phyloP scores from a whole-genome alignment of 1,139 yeast genomes.

The Zygosaccharomyces pseudobailii region DNA sequence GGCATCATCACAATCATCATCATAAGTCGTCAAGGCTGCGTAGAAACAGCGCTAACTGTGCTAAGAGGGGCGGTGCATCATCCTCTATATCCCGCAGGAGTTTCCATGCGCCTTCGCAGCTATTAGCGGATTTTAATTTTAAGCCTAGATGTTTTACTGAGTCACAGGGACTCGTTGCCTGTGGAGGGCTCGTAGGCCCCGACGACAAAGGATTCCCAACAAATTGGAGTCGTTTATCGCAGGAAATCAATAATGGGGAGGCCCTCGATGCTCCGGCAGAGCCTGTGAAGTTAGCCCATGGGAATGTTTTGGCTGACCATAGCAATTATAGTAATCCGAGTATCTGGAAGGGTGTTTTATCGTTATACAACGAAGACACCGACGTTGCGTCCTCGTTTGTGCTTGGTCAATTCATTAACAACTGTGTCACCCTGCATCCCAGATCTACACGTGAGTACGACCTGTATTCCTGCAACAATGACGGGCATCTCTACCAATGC shows the following conservation, averaged over 20 bases:
- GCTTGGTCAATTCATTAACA: conserved; percentile 78
- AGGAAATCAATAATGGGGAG: conserved; percentile 10
- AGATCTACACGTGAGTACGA: conserved; percentile 36
- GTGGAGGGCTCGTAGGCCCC: conserved; percentile 61
- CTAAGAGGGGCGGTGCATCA: conserved; percentile 14
- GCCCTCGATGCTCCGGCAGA: conserved; percentile 25
- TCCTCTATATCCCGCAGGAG: conserved; percentile 16
- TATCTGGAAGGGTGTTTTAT: conserved; percentile 56
- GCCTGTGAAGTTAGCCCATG: conserved; percentile 25
- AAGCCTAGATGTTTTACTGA: conserved; percentile 71
- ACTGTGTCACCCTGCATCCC: conserved; percentile 55
- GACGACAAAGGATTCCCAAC: conserved; percentile 33
- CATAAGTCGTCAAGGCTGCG: conserved; percentile 17
- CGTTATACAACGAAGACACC: conserved; percentile 49
- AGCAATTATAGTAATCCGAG: conserved; percentile 32
- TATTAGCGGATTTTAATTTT: conserved; percentile 47
- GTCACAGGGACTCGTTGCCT: conserved; percentile 52
- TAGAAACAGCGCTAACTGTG: conserved; percentile 15
- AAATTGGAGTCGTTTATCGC: conserved; percentile 23
- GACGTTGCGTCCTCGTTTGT: conserved; percentile 47
- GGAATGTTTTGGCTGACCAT: conserved; percentile 26
- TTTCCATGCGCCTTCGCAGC: conserved; percentile 26
- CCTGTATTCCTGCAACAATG: conserved; percentile 78
- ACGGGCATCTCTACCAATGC: conserved; percentile 61
- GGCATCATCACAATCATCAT: conserved; percentile 6